Percentiles rank a stretch among this genome's conserved stretches.
These are phyloP conservation scores for Aureobasidium sp. DNA, from an alignment of 2,329 filamentous ascomycete genomes.

Conservation along the genomic window DNA sequence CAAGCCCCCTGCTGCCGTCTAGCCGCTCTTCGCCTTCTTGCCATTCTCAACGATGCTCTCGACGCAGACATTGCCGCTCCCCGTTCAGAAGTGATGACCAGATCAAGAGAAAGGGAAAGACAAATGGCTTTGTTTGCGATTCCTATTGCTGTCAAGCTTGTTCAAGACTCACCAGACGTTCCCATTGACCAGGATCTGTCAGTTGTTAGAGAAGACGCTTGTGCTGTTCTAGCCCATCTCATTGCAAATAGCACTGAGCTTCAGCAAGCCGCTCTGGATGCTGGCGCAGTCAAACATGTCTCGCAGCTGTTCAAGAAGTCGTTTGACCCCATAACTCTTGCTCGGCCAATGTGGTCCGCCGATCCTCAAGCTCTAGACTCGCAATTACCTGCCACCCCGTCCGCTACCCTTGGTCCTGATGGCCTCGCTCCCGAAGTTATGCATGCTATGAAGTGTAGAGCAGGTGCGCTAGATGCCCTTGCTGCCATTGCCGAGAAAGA, in stretches of 20 bases:
- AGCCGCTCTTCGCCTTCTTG: slow-evolving; percentile 34
- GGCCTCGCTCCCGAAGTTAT: slow-evolving; percentile 53
- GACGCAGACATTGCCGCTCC: slow-evolving; percentile 29
- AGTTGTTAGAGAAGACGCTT: slow-evolving; percentile 56
- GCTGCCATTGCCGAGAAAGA: slow-evolving; percentile 74
- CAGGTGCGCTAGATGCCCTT: slow-evolving; percentile 67
- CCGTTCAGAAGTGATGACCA: slow-evolving; percentile 21
- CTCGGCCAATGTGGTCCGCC: slow-evolving; percentile 48
- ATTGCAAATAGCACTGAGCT: slow-evolving; percentile 70
- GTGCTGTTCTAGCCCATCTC: slow-evolving; percentile 67
- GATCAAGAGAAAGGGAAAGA: slow-evolving; percentile 32
- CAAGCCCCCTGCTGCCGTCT: slow-evolving; percentile 32
- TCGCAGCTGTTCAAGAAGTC: slow-evolving; percentile 57
- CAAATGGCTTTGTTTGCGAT: slow-evolving; percentile 39
- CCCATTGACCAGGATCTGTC: slow-evolving; percentile 43
- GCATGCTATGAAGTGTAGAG: slow-evolving; percentile 68
- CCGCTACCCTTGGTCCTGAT: slow-evolving; percentile 48
- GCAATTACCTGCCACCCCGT: slow-evolving; percentile 19
- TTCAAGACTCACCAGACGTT: slow-evolving; percentile 29
- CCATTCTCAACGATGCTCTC: slow-evolving; percentile 28
- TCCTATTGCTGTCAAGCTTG: slow-evolving; percentile 41
- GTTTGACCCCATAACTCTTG: slow-evolving; percentile 50
- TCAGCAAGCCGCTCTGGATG: slow-evolving; percentile 74
- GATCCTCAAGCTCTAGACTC: slow-evolving; percentile 23
- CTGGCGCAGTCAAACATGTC: slow-evolving; percentile 52